Evolutionary conservation across 2,329 filamentous ascomycete species (phyloP).

Genomic region (Mollisia scopiformis): DNA sequence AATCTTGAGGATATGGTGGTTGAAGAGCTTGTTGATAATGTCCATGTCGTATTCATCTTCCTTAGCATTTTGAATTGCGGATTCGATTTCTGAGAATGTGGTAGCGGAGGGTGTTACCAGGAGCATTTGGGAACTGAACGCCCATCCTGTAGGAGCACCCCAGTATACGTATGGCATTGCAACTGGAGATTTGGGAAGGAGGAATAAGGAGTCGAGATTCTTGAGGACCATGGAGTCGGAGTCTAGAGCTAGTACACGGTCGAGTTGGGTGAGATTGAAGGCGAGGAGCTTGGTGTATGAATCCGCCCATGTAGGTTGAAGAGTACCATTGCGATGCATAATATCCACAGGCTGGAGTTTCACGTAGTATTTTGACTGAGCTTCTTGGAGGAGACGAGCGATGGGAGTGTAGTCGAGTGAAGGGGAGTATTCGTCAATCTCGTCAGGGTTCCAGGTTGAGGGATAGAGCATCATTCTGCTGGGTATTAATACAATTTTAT

Average conservation of each 20-base stretch:
- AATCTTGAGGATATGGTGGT: constrained; percentile 52
- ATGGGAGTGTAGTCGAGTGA: constrained; percentile 25
- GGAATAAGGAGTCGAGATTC: constrained; percentile 34
- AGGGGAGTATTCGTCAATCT: constrained; percentile 22
- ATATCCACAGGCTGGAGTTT: constrained; percentile 29
- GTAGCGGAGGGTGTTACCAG: constrained; percentile 27
- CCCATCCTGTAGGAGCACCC: constrained; percentile 27
- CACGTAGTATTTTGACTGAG: constrained; percentile 28
- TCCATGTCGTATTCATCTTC: constrained; percentile 31
- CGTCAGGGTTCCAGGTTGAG: constrained; percentile 29
- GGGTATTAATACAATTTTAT: background rate
- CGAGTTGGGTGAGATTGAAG: constrained; percentile 34
- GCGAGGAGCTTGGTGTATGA: constrained; percentile 33
- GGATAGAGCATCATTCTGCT: constrained; percentile 31
- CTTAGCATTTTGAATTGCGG: constrained; percentile 20
- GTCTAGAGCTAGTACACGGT: constrained; percentile 30
- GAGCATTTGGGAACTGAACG: constrained; percentile 29
- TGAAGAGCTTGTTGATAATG: constrained; percentile 54
- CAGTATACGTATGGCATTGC: constrained; percentile 35
- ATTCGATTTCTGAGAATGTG: constrained; percentile 23
- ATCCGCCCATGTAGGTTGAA: constrained; percentile 28
- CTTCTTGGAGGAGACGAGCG: constrained; percentile 29
- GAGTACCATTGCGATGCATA: constrained; percentile 21
- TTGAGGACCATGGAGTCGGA: constrained; percentile 26
- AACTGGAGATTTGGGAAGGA: constrained; percentile 28